These are phyloP conservation scores for Singerocomus inundabilis DNA, from an alignment of 1,284 basidiomycete genomes.

Conservation along the genomic window DNA sequence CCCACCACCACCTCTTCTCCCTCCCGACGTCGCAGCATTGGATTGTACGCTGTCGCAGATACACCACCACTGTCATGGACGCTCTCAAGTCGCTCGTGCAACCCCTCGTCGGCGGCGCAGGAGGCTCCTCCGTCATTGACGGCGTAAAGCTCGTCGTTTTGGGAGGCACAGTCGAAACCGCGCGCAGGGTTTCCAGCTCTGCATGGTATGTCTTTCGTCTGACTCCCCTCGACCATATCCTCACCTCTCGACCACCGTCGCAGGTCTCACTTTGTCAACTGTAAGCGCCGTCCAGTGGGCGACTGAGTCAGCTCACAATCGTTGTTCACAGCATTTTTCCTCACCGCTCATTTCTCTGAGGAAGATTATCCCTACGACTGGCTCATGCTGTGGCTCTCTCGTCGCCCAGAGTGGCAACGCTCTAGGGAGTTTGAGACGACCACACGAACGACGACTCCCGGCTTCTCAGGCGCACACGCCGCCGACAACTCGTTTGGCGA, in stretches of 20 bases:
- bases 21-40: constrained; percentile 30
- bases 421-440: constrained; percentile 83
- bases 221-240: not conserved
- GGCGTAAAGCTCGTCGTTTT: constrained; percentile 84
- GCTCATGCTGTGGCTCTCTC: constrained; percentile 80
- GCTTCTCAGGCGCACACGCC: constrained; percentile 45
- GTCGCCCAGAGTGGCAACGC: constrained; percentile 78
- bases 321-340: constrained; percentile 65
- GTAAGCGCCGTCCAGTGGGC: constrained; percentile 44
- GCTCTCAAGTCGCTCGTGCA: constrained; percentile 77
- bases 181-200: constrained; percentile 72
- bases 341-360: constrained; percentile 81
- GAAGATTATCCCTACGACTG: constrained; percentile 84
- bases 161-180: constrained; percentile 82
- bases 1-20: constrained; percentile 23
- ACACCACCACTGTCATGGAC: constrained; percentile 54
- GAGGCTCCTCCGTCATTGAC: constrained; percentile 73
- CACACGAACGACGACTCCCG: constrained; percentile 58
- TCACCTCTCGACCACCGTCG: constrained; percentile 7
- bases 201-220: constrained; percentile 55
- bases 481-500: constrained; percentile 62
- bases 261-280: constrained; percentile 80
- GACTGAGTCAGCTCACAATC: constrained; percentile 10
- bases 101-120: constrained; percentile 72
- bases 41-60: constrained; percentile 25